Evolutionary conservation across 371 early-diverging fungal species (phyloP).

Genomic region (Phascolomyces articulosus): DNA sequence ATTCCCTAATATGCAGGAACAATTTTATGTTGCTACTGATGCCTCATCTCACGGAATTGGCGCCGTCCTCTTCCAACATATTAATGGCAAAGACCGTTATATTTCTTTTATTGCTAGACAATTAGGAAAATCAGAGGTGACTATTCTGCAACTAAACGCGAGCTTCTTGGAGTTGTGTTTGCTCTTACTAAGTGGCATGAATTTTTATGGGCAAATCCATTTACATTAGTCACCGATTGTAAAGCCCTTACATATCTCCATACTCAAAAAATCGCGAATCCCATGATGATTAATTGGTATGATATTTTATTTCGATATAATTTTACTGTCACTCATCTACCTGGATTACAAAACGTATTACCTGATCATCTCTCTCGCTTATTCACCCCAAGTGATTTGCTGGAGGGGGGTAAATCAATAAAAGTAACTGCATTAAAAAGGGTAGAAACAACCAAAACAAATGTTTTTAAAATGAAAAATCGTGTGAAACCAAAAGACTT

Average conservation of each 20-base stretch:
- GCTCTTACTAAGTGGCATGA: conserved; percentile 22
- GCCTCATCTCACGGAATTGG: conserved; percentile 44
- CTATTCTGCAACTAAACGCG: conserved; percentile 15
- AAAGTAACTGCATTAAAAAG: too few species aligned
- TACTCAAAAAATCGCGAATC: conserved; percentile 19
- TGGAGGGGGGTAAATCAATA: conserved; percentile 17
- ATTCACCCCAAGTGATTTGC: conserved; percentile 11
- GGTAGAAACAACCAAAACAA: too few species aligned
- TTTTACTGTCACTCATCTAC: conserved; percentile 25
- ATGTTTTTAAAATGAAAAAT: too few species aligned
- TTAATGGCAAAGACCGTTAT: conserved; percentile 7
- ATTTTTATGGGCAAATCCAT: conserved; percentile 29
- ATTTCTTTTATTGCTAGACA: conserved; percentile 21
- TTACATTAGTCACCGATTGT: conserved; percentile 27
- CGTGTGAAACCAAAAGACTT: conserved; percentile 9
- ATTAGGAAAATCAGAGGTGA: conserved; percentile 10
- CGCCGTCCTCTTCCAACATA: conserved; percentile 28
- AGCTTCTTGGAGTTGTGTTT: conserved; percentile 19
- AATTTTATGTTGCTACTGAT: conserved; percentile 43
- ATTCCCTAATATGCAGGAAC: conserved; percentile 23
- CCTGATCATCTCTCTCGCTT: conserved; percentile 23
- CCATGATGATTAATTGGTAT: conserved; percentile 32
- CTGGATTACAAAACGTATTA: conserved; percentile 23
- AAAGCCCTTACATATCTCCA: conserved; percentile 21
- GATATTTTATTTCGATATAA: conserved; percentile 25